phyloP scores from a whole-genome alignment of 306 rosid species.

The Ceratonia siliqua region DNA sequence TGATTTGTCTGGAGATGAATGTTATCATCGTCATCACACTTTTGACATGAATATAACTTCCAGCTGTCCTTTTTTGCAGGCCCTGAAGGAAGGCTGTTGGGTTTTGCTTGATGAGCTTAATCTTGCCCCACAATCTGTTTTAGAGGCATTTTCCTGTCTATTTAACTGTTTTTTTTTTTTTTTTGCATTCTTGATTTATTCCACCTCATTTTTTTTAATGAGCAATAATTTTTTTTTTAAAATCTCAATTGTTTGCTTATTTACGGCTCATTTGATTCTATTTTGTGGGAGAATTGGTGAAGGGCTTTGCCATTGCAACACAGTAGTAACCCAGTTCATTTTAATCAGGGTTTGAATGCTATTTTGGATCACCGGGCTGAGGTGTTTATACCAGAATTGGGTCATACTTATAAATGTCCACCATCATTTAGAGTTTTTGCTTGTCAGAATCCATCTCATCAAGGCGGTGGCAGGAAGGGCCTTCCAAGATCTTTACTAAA shows the following conservation, averaged over 20 bases:
- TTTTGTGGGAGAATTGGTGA: neutral
- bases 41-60: conserved; percentile 31
- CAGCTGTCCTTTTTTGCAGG: conserved; percentile 52
- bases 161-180: neutral
- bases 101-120: conserved; percentile 96
- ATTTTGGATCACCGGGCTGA: conserved; percentile 98
- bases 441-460: conserved; percentile 91
- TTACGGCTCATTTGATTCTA: neutral
- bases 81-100: conserved; percentile 93
- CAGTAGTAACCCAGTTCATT: conserved; percentile 21
- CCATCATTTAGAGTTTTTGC: conserved; percentile 89
- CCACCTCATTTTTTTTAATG: neutral
- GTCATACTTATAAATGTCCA: conserved; percentile 79
- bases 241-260: neutral
- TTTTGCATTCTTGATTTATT: neutral
- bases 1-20: conserved; percentile 24
- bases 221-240: neutral
- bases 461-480: conserved; percentile 96
- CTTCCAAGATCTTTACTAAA: conserved; percentile 94
- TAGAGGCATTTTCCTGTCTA: conserved; percentile 59
- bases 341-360: conserved; percentile 85
- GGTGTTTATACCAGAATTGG: conserved; percentile 92
- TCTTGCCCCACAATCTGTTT: conserved; percentile 95
- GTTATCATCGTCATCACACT: conserved; percentile 4
- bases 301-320: neutral